Conservation (phyloP, 2,329 filamentous ascomycete genomes). For the Phaeosphaeria sp. region DNA sequence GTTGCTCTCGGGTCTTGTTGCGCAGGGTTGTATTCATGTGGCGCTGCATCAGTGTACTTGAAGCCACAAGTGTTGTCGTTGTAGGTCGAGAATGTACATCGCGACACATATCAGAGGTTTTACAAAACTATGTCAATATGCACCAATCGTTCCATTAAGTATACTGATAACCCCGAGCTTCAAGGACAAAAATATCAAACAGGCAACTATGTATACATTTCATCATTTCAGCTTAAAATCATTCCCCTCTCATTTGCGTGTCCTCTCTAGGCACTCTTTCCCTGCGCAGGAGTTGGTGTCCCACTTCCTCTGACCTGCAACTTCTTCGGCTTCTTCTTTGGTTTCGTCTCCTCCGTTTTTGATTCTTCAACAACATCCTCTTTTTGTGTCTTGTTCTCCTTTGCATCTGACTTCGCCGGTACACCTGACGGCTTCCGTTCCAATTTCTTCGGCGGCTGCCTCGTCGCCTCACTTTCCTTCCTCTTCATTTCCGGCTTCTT, state of each 20-base stretch:
- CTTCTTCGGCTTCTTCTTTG: conserved; percentile 49
- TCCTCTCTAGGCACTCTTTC: conserved; percentile 10
- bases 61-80: not conserved
- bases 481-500: not conserved
- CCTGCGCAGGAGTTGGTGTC: conserved; percentile 12
- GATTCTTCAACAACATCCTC: conserved; percentile 5
- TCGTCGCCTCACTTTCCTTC: conserved; percentile 3
- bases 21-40: not conserved
- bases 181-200: not conserved
- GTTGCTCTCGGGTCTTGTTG: not conserved
- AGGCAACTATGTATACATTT: not conserved
- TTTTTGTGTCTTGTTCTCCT: conserved; percentile 3
- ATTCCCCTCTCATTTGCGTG: not conserved
- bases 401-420: not conserved
- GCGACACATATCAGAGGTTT: too few relatives aligned
- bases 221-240: not conserved
- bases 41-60: not conserved
- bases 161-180: not conserved
- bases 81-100: too few relatives aligned
- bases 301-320: conserved; percentile 38
- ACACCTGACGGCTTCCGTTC: conserved; percentile 1
- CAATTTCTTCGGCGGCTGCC: conserved; percentile 6
- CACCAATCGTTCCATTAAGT: too few relatives aligned
- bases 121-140: too few relatives aligned
- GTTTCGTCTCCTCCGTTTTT: conserved; percentile 20